Conservation (phyloP, 73 alveolate genomes). For the Stentor coeruleus region DNA sequence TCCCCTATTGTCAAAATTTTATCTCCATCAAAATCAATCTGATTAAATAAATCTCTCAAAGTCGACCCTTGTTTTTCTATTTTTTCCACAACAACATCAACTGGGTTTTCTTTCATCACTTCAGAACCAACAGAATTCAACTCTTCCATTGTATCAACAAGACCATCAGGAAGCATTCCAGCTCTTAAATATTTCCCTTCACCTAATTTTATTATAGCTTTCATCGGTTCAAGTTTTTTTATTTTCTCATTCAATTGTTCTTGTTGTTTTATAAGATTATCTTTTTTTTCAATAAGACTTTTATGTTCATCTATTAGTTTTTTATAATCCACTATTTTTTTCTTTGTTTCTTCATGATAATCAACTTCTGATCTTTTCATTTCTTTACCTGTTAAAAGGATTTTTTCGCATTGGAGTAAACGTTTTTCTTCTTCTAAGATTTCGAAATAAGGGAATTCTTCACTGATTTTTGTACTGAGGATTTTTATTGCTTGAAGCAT, state of each 20-base stretch:
- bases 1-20: slow-evolving; percentile 41
- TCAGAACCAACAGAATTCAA: not conserved
- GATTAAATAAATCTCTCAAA: slow-evolving; percentile 35
- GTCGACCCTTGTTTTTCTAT: slow-evolving; percentile 44
- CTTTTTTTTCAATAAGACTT: not conserved
- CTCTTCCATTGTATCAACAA: not conserved
- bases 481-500: slow-evolving; percentile 19
- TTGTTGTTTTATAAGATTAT: not conserved
- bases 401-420: not conserved
- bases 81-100: slow-evolving; percentile 41
- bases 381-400: slow-evolving; percentile 8
- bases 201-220: slow-evolving; percentile 5
- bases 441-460: not conserved
- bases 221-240: not conserved
- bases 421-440: not conserved
- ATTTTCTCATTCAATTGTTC: not conserved
- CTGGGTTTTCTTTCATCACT: slow-evolving; percentile 35
- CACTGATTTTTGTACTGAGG: not conserved
- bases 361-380: slow-evolving; percentile 15
- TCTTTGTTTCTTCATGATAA: slow-evolving; percentile 18
- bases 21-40: slow-evolving; percentile 46
- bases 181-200: slow-evolving; percentile 17
- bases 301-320: not conserved
- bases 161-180: slow-evolving; percentile 18
- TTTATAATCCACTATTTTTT: not conserved